These are phyloP conservation scores for Poa pratensis DNA, from an alignment of 176 grass and related monocot species.

Conservation along the genomic window DNA sequence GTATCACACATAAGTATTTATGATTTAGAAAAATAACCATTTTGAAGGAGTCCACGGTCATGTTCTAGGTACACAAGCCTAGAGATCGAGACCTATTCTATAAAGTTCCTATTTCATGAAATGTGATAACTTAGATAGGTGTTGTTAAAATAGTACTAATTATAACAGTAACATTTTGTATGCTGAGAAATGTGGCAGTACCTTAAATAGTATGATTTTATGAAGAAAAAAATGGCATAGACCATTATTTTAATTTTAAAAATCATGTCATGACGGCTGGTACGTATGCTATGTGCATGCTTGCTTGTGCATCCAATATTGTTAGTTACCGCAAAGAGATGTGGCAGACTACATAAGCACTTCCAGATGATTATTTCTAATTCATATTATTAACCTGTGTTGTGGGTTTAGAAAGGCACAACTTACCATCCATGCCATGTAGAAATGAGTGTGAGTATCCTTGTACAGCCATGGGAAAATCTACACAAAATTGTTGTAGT, in stretches of 20 bases:
- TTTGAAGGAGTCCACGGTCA: not conserved
- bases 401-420: not conserved
- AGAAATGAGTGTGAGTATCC: slow-evolving; percentile 8
- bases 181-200: not conserved
- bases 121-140: not conserved
- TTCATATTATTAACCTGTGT: not conserved
- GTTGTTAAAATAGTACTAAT: not conserved
- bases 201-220: not conserved
- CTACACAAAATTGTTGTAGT: not conserved
- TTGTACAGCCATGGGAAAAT: slow-evolving; percentile 15
- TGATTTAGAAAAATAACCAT: not conserved
- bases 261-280: not conserved
- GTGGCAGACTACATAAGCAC: not conserved
- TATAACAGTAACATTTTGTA: not conserved
- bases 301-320: not conserved
- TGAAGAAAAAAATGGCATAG: not conserved
- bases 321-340: not conserved
- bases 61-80: not conserved
- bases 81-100: not conserved
- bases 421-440: not conserved
- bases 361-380: not conserved
- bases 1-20: not conserved
- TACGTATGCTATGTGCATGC: not conserved
- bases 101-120: not conserved
- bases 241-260: not conserved